These are phyloP conservation scores for Saksenaea oblongispora DNA, from an alignment of 371 early-diverging fungal species.

Conservation along the genomic window DNA sequence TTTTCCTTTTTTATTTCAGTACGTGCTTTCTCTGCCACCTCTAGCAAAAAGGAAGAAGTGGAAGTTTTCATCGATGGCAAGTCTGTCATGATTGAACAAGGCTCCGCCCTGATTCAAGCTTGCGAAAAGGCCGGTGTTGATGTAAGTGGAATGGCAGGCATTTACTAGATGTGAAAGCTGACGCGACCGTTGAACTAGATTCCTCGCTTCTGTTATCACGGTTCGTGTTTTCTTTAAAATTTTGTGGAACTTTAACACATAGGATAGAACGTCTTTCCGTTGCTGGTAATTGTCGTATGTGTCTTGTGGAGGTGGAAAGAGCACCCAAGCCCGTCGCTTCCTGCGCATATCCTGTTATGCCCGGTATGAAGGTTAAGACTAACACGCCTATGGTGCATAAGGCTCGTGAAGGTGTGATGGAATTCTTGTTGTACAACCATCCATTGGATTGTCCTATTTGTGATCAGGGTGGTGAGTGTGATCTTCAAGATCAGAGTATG, in stretches of 20 bases:
- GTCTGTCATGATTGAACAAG: slow-evolving; percentile 88
- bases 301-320: slow-evolving; percentile 95
- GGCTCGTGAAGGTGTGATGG: slow-evolving; percentile 98
- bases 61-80: slow-evolving; percentile 93
- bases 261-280: slow-evolving; percentile 81
- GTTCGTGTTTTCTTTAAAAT: slow-evolving; percentile 20
- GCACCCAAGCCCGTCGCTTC: slow-evolving; percentile 96
- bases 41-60: slow-evolving; percentile 59
- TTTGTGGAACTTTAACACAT: background rate
- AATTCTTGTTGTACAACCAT: slow-evolving; percentile 96
- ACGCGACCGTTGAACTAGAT: slow-evolving; percentile 44
- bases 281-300: slow-evolving; percentile 99
- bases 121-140: slow-evolving; percentile 89
- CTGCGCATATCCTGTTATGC: slow-evolving; percentile 96
- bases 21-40: slow-evolving; percentile 59
- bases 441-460: slow-evolving; percentile 98
- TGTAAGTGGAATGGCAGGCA: slow-evolving; percentile 29
- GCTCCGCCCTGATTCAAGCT: slow-evolving; percentile 96
- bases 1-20: slow-evolving; percentile 23
- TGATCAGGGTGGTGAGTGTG: slow-evolving; percentile 99
- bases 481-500: slow-evolving; percentile 96
- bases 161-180: background rate
- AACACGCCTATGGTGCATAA: slow-evolving; percentile 93
- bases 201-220: slow-evolving; percentile 98
- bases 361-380: slow-evolving; percentile 97